Evolutionary conservation across 129 eudicot species (phyloP).

Genomic region (Ambrosia trifida): DNA sequence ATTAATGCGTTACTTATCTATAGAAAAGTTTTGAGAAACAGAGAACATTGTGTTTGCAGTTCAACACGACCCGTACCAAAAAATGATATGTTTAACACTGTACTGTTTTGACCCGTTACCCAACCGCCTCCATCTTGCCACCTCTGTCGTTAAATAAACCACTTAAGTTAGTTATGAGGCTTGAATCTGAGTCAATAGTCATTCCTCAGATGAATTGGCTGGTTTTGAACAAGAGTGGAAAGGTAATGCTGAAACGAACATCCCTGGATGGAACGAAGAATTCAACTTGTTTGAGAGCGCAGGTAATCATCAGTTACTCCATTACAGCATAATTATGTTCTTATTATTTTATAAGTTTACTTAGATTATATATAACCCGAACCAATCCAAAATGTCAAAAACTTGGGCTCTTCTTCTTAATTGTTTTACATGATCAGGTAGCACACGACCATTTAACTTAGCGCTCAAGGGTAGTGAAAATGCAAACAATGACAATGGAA

Average conservation of each 20-base stretch:
- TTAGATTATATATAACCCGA: too few relatives aligned
- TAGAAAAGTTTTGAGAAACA: too few relatives aligned
- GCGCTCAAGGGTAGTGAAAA: constrained; percentile 23
- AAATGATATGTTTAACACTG: neutral
- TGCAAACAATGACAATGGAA: neutral
- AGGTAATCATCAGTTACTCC: constrained; percentile 34
- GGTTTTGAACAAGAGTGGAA: constrained; percentile 84
- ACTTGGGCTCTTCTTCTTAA: neutral
- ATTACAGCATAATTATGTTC: neutral
- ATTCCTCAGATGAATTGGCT: constrained; percentile 62
- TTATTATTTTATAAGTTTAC: neutral
- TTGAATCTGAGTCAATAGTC: constrained; percentile 4
- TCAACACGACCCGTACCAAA: too few relatives aligned
- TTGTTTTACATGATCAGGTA: constrained; percentile 23
- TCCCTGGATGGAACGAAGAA: constrained; percentile 52
- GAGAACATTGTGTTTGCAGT: too few relatives aligned
- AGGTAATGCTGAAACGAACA: constrained; percentile 50
- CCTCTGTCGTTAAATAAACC: neutral
- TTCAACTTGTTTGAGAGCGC: constrained; percentile 27
- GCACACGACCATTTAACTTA: constrained; percentile 36
- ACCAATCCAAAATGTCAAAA: too few relatives aligned
- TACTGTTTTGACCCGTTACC: neutral
- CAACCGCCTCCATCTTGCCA: neutral
- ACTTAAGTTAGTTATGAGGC: constrained; percentile 4
- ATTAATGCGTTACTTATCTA: too few relatives aligned